These are phyloP conservation scores for Podospora conica DNA, from an alignment of 495 filamentous ascomycete genomes.

Conservation along the genomic window DNA sequence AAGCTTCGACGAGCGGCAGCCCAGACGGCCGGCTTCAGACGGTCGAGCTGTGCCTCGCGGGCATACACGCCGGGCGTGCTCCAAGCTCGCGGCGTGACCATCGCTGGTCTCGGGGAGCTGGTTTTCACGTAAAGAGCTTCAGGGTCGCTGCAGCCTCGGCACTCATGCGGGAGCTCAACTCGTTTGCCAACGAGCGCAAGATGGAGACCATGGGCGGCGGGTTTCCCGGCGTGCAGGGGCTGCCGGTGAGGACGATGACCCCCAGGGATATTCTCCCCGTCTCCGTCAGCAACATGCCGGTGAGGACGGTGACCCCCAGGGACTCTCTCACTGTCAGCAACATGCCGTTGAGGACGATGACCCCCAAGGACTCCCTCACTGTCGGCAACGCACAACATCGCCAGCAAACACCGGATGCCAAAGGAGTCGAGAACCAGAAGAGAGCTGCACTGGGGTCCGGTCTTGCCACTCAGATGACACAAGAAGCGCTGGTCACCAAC, in stretches of 20 bases:
- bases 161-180: slow-evolving; percentile 31
- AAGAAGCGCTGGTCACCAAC: neutral
- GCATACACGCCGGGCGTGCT: slow-evolving; percentile 23
- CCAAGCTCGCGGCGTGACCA: neutral
- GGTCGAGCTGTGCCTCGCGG: slow-evolving; percentile 38
- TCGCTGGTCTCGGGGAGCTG: slow-evolving; percentile 7
- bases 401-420: neutral
- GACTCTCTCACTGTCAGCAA: neutral
- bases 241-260: neutral
- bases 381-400: neutral
- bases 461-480: neutral
- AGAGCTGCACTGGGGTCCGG: neutral
- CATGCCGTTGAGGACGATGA: neutral
- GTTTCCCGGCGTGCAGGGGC: neutral
- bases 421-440: neutral
- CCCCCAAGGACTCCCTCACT: neutral
- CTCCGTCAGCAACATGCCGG: neutral
- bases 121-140: slow-evolving; percentile 32
- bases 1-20: neutral
- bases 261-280: neutral
- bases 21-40: slow-evolving; percentile 9
- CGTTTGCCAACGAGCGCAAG: neutral
- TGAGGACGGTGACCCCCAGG: neutral
- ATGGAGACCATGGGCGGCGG: neutral
- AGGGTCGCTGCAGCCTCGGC: slow-evolving; percentile 35